Base-by-base conservation (phyloP, 306 rosid species). In the Lathyrus aphaca region DNA sequence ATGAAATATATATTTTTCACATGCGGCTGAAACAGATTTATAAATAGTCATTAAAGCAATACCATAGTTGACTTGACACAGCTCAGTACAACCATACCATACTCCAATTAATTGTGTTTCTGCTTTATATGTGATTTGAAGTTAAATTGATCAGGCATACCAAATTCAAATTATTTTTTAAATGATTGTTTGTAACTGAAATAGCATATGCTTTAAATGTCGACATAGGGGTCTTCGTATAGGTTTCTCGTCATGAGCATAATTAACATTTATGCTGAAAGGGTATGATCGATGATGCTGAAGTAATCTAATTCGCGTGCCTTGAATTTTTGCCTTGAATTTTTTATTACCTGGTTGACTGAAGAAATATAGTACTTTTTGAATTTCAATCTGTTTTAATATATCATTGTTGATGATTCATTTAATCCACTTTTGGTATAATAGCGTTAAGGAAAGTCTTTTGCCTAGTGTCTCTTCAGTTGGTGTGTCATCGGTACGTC, bases 61-160 rank as follows among this genome's bases (percentile, higher is more conserved):
- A 51, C 21, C 55, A 50, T 58, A 39, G 25, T 23, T 58, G n/a
- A 43, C 71, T 16, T 50, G 18, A 42, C 70, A 57, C 39, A 29
- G 21, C 23, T 57, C 42, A 49, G 57, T 27, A 64, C 59, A 46
- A 55, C 8, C 19, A 27, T 50, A 18, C 15, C 62, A 27, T 56
- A 56, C 39, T 27, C 69, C 46, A 38, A 35, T 32, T 32, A 38
- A 35, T 32, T 32, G 64, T 13, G 63, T 51, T 42, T 77, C 27
- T 65, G 60, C 19, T 75, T 72, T 61, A 16, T 73, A 67, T 30
- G 60, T 32, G 39, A 66, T 77, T 51, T 72, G 44, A 57, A 72
- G 64, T 51, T 64, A 66, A 58, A 38, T 30, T 59, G 67, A 27
- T 27, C 55, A 29, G 40, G 73, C 15, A 19, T 57, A 60, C 61